Evolutionary conservation across 2,329 filamentous ascomycete species (phyloP).

Genomic region (Trichoderma sp.): DNA sequence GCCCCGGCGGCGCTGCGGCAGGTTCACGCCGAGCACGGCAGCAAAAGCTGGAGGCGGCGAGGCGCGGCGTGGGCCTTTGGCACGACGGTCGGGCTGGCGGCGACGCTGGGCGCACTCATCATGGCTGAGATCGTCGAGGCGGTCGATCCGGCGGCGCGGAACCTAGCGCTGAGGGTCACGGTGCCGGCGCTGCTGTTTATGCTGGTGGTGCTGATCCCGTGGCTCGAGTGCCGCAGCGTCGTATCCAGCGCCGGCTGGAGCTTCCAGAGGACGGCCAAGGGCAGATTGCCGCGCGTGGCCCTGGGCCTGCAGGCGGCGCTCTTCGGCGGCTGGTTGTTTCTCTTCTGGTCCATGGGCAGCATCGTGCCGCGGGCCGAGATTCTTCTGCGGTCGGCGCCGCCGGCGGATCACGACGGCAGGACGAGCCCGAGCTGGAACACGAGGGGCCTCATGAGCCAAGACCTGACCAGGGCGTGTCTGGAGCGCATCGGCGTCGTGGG

Average conservation of each 20-base stretch:
- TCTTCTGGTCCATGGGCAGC: slow-evolving; percentile 73
- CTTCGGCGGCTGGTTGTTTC: slow-evolving; percentile 65
- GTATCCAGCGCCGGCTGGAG: slow-evolving; percentile 57
- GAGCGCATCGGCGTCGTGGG: slow-evolving; percentile 79
- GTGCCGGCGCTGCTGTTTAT: slow-evolving; percentile 69
- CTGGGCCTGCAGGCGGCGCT: slow-evolving; percentile 62
- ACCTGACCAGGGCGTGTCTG: slow-evolving; percentile 52
- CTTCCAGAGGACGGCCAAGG: slow-evolving; percentile 56
- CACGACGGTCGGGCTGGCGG: slow-evolving; percentile 70
- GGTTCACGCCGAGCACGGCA: slow-evolving; percentile 56
- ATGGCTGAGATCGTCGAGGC: slow-evolving; percentile 80
- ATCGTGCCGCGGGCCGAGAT: slow-evolving; percentile 47
- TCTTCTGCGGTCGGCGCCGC: slow-evolving; percentile 16
- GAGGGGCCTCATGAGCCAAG: slow-evolving; percentile 26
- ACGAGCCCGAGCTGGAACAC: background rate
- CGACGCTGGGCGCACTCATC: slow-evolving; percentile 75
- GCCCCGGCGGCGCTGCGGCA: slow-evolving; percentile 58
- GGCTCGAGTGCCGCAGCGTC: slow-evolving; percentile 71
- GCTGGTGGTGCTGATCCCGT: slow-evolving; percentile 71
- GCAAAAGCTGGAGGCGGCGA: slow-evolving; percentile 49
- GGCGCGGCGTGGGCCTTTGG: slow-evolving; percentile 67
- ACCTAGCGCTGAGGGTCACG: slow-evolving; percentile 64
- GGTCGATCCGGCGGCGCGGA: slow-evolving; percentile 64
- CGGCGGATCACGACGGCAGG: slow-evolving; percentile 1
- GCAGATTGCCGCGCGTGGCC: slow-evolving; percentile 55